Percentiles rank a stretch among this genome's conserved stretches.
phyloP scores from a whole-genome alignment of 1,139 yeast genomes.

The Geotrichum candidum region DNA sequence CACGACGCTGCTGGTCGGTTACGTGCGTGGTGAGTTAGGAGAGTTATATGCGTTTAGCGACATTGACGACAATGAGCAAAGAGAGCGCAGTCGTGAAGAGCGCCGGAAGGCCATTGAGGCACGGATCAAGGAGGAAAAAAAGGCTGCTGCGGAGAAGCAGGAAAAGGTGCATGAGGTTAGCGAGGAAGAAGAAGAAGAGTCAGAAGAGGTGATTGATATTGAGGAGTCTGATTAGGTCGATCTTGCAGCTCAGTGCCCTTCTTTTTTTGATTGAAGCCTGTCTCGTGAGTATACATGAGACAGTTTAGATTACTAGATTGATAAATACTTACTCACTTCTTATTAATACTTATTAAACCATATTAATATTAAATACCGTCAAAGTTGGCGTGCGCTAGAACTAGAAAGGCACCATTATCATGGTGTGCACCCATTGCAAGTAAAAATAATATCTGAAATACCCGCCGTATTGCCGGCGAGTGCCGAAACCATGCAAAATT shows the following conservation, averaged over 20 bases:
- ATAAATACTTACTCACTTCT: neutral
- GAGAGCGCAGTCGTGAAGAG: slow-evolving; percentile 4
- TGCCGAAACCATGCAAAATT: neutral
- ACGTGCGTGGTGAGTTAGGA: slow-evolving; percentile 39
- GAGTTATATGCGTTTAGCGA: slow-evolving; percentile 40
- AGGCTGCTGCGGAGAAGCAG: neutral
- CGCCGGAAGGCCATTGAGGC: slow-evolving; percentile 6
- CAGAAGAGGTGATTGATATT: neutral
- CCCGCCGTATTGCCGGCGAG: neutral
- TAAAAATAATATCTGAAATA: neutral
- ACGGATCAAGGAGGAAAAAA: slow-evolving; percentile 5
- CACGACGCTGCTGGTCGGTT: slow-evolving; percentile 35
- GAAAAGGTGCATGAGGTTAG: neutral
- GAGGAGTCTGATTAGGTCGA: neutral
- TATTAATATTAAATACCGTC: neutral
- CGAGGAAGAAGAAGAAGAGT: neutral
- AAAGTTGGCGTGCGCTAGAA: neutral
- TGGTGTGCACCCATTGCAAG: neutral
- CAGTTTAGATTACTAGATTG: neutral
- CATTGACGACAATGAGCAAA: slow-evolving; percentile 20
- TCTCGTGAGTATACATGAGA: neutral
- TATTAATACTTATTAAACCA: neutral
- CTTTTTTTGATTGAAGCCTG: neutral
- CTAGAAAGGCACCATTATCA: neutral
- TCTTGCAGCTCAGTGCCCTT: neutral